Base-by-base conservation (phyloP, 179 eudicot genomes). In the Spergularia azorica region DNA sequence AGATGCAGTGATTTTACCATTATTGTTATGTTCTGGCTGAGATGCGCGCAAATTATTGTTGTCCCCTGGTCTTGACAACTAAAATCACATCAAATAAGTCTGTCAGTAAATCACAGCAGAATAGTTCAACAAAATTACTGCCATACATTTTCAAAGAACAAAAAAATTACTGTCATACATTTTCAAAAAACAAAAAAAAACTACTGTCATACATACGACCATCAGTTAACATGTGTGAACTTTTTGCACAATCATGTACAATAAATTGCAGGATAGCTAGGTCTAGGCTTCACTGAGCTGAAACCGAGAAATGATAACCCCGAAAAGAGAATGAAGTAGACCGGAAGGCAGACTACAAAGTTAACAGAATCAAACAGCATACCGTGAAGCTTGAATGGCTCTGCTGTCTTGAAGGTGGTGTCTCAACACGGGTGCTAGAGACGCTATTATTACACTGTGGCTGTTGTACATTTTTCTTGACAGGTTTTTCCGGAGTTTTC, bases 371-470 rank as follows among this genome's bases (percentile, higher is more conserved):
- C 21, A 21, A 43, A 66, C 20, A 67, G 50, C 6, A 59, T 69
- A 77, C 79, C 74, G 51, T 63, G 62, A 20, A 9, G 62, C 41
- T 62, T 8, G 69, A 54, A 56, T n/a, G 41, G 51, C 52, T 26
- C 52, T 63, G 62, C n/a, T 15, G 18, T 63, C 16, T 10, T 21
- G 55, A 64, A 16, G 65, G 2, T 36, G 71, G 72, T 57, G 76
- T 71, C 71, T 71, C 69, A 13, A 63, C 6, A 54, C 43, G 58
- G 13, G 41, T 18, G 61, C 76, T 70, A n/a, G 72, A 70, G 61
- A 9, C 50, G 20, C 41, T 63, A n/a, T 38, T 32, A 4, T 12
- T 26, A 26, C 7, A 5, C 13, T 57, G 18, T 67, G 41, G 58
- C 6, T 20, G 8, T 43, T 58, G 64, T 16, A 58, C 61, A 56